Evolutionary conservation across 2,329 filamentous ascomycete species (phyloP).

Genomic region (Emergomyces orientalis): DNA sequence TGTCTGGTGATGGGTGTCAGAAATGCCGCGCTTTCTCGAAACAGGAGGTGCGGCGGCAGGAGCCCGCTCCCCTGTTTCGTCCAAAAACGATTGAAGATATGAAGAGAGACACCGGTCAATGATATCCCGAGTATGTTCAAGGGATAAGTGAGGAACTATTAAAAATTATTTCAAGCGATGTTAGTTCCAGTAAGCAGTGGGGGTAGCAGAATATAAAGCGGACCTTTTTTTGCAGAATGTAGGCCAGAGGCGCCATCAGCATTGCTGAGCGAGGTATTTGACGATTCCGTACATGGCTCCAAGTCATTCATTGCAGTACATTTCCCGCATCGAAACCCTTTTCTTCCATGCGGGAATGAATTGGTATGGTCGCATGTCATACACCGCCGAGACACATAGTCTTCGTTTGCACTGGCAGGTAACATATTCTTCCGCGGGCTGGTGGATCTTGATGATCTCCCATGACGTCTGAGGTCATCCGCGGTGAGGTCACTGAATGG

Average conservation of each 20-base stretch:
- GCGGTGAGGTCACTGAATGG: not conserved
- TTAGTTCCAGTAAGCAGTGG: not conserved
- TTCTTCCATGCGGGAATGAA: slow-evolving; percentile 64
- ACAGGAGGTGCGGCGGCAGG: slow-evolving; percentile 15
- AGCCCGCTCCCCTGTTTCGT: slow-evolving; percentile 17
- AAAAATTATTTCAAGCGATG: slow-evolving; percentile 17
- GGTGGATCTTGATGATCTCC: slow-evolving; percentile 18
- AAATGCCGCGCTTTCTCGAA: slow-evolving; percentile 17
- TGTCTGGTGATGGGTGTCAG: slow-evolving; percentile 12
- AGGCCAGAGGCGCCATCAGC: not conserved
- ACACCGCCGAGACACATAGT: slow-evolving; percentile 63
- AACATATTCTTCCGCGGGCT: slow-evolving; percentile 32
- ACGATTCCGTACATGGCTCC: slow-evolving; percentile 33
- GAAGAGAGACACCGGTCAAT: slow-evolving; percentile 46
- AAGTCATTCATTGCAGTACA: slow-evolving; percentile 82
- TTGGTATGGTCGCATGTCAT: slow-evolving; percentile 79
- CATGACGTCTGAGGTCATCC: not conserved
- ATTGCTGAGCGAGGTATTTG: slow-evolving; percentile 3
- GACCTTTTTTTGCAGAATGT: not conserved
- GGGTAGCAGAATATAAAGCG: not conserved
- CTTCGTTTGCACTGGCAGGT: slow-evolving; percentile 40
- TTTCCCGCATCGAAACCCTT: slow-evolving; percentile 70
- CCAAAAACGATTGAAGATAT: slow-evolving; percentile 40
- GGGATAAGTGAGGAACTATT: slow-evolving; percentile 39
- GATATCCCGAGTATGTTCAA: slow-evolving; percentile 51